Base-by-base conservation (phyloP, 176 grass and related monocot genomes). In the Oryza officinalis region DNA sequence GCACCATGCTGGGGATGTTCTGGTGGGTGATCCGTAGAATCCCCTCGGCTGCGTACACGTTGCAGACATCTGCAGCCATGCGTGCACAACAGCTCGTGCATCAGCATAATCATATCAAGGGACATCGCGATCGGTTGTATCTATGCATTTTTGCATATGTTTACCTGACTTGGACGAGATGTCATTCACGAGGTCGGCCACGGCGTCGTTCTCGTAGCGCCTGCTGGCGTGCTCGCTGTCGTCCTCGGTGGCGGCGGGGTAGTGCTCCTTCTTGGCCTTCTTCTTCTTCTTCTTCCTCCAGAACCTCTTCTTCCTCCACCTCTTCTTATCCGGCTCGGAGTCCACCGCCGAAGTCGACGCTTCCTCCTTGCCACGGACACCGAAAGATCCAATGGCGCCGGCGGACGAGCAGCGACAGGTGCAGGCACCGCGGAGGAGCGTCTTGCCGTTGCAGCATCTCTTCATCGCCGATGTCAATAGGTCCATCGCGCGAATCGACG, bases 231-330 rank as follows among this genome's bases (percentile, higher is more conserved):
- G 57, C 23, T 69, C 80, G 75, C 72, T 23, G 75, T 10, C 25
- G 46, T 5, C n/a, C 32, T 13, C 13, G 64, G 5, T n/a, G 25
- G 15, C 32, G 49, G 6, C 17, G 23, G 13, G 5, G 20, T 18
- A 15, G 20, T 23, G 33, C 20, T 50, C 77, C 76, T 64, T 91
- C 59, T 66, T 86, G 69, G 75, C 20, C 76, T 78, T 81, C 72
- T 89, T 91, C 81, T 84, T 91, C 81, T 84, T 87, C 85, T 84
- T 88, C 85, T 85, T 94, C 87, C 84, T 86, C 83, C 86, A 82
- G 69, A 89, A 83, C 71, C 65, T 89, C 52, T 64, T 83, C 82
- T 65, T 94, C 81, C 67, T 81, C 72, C 49, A 84, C 66, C 83
- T 33, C 67, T 87, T 89, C 70, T 80, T 74, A 10, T 74, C 71